Evolutionary conservation across 768 basidiomycete genomes (phyloP), one percentile per base, ranked within the genome.

Genomic region (Artomyces pyxidatus): DNA sequence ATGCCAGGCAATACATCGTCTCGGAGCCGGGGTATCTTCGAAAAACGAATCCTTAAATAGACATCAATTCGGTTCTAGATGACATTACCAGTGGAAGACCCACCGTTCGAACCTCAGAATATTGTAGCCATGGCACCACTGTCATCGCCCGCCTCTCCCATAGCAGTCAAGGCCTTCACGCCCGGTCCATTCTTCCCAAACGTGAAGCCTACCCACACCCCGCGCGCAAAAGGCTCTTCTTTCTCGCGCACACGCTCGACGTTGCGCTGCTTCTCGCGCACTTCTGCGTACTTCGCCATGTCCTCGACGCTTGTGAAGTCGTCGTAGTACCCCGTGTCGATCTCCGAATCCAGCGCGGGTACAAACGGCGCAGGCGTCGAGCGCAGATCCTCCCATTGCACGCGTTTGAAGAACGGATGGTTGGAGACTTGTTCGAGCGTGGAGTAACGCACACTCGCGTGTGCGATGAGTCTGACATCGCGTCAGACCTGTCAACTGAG

Each of bases 281-380:
- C 96, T 65, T 99, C 95, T 10, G 94, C 91, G 62, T 98, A 98
- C 70, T 98, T 98, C 43, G 90, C 92, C 94, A 97, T 97, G 62
- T 98, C 95, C 50, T 94, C 89, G 4, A 77, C 70, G 3, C 78
- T 85, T 2, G 84, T 84, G 64, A 93, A 93, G 63, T 92, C 90
- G 58, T 93, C 90, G 67, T 92, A 94, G 67, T 94, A 94, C 16
- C 92, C 93, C 1, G 93, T 92, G 61, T 99, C 96, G 50, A 89
- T 76, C 60, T 98, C 96, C 8, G 85, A 88, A 61, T 97, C 94
- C 28, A 98, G 76, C 9, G 90, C 85, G 23, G 96, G 96, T 6
- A 98, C 88, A 65, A 96, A 97, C 0, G 95, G 96, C 8, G 95
- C 85, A 5, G 75, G 76, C 17, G 78, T 75, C 5, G 76, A 68